Percentiles rank a stretch among this genome's conserved stretches.
These are phyloP conservation scores for Phytopythium delawarense DNA, from an alignment of 352 stramenopile species.

Conservation along the genomic window DNA sequence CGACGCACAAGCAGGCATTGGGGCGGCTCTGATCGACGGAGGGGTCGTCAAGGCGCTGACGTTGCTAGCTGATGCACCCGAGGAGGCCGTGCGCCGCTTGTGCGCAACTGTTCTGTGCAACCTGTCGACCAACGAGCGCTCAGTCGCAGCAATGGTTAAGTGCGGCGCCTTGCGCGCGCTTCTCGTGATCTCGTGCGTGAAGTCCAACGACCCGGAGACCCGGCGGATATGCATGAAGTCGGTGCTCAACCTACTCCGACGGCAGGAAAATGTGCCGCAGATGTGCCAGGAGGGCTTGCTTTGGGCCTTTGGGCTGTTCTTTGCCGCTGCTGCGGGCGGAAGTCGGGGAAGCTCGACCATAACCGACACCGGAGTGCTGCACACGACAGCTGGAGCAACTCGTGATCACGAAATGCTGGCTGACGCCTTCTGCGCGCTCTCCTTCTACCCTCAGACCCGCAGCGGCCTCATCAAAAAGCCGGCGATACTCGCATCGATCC, in stretches of 20 bases:
- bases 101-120: slow-evolving; percentile 92
- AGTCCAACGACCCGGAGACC: slow-evolving; percentile 75
- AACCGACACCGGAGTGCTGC: neutral
- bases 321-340: slow-evolving; percentile 30
- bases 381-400: neutral
- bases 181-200: slow-evolving; percentile 78
- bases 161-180: slow-evolving; percentile 87
- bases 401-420: slow-evolving; percentile 57
- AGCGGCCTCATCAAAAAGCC: slow-evolving; percentile 45
- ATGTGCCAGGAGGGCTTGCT: slow-evolving; percentile 68
- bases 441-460: slow-evolving; percentile 47
- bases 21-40: slow-evolving; percentile 39
- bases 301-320: slow-evolving; percentile 66
- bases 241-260: slow-evolving; percentile 57
- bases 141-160: slow-evolving; percentile 88
- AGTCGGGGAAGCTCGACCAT: slow-evolving; percentile 2
- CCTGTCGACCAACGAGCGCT: slow-evolving; percentile 84
- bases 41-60: slow-evolving; percentile 74
- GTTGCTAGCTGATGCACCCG: slow-evolving; percentile 55
- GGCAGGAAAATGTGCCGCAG: slow-evolving; percentile 35
- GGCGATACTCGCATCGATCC: slow-evolving; percentile 29
- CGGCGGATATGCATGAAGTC: slow-evolving; percentile 68
- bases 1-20: slow-evolving; percentile 32
- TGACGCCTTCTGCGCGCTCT: slow-evolving; percentile 59
- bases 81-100: slow-evolving; percentile 61